Conservation (phyloP, 371 early-diverging fungal species). For the Mucor indicus region DNA sequence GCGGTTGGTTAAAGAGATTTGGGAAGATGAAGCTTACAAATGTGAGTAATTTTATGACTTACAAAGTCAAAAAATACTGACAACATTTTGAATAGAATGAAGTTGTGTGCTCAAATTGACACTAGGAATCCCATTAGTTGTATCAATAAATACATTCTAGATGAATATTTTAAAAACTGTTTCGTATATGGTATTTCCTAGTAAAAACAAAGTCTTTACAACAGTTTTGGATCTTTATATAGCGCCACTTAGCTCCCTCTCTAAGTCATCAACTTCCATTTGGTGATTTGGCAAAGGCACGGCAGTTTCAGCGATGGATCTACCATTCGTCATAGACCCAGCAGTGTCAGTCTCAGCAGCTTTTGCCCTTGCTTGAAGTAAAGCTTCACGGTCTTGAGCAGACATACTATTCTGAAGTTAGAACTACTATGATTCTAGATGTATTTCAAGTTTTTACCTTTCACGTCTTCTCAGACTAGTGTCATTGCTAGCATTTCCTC, state of each 20-base stretch:
- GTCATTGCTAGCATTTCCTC: constrained; percentile 19
- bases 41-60: no score
- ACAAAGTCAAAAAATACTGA: no score
- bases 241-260: constrained; percentile 57
- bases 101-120: no score
- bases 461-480: constrained; percentile 45
- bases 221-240: no score
- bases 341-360: constrained; percentile 10
- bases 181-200: no score
- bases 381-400: constrained; percentile 47
- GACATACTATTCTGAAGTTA: constrained; percentile 28
- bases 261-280: constrained; percentile 62
- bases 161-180: no score
- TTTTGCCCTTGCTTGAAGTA: constrained; percentile 39
- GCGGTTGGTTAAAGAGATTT: no score
- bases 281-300: constrained; percentile 22
- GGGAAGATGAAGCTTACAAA: no score
- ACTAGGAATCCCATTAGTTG: no score
- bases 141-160: no score
- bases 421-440: neutral
- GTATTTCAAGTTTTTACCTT: constrained; percentile 19
- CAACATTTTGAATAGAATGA: neutral
- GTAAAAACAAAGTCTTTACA: no score
- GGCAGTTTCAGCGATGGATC: constrained; percentile 22
- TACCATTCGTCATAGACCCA: no score